Base-by-base conservation (phyloP, 495 filamentous ascomycete genomes). In the Pseudevernia furfuracea region DNA sequence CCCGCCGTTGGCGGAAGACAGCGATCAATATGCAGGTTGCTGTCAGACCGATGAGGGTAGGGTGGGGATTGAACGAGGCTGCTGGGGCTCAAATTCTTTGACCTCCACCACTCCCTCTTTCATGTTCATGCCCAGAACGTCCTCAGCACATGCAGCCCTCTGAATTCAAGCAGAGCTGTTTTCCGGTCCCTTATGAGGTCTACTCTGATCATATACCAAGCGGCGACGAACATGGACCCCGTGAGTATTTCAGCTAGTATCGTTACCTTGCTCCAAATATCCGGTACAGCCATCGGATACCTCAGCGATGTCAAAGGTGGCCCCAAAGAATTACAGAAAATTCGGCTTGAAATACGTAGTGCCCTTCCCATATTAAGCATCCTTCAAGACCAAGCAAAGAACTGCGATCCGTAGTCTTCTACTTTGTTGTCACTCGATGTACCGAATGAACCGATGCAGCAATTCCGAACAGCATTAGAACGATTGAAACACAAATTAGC, bases 181-280 rank as follows among this genome's bases (percentile, higher is more conserved):
- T 41, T 15, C 10, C 14, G 6, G 38, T 41, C 14, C 38, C 14
- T 11, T 41, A 41, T 12, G 14, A 41, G 10, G 6, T 41, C 38
- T 41, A 12, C 38, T 41, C 6, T 10, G 38, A 41, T 41, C 38
- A 41, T 11, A 41, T 11, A 41, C 38, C 38, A 41, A 17, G 17
- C n/a, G 11, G 49, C 6, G 49, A 53, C 23, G 12, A n/a, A 34
- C 28, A 66, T 66, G 64, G 64, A 66, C 3, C 12, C 58, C 17
- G 38, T 67, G 11, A 53, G 65, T 28, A 48, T 59, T 32, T 38
- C 56, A 11, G 65, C 55, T 2, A 67, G 49, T 25, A 53, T 67
- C 25, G 0, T 52, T 17, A 39, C 60, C 6, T 25, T 67, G 12
- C 21, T 63, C 3, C 65, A 60, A 32, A 3, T 59, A 21, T 21